phyloP scores from a whole-genome alignment of 2,329 filamentous ascomycete species.

The Dactylella cylindrospora region DNA sequence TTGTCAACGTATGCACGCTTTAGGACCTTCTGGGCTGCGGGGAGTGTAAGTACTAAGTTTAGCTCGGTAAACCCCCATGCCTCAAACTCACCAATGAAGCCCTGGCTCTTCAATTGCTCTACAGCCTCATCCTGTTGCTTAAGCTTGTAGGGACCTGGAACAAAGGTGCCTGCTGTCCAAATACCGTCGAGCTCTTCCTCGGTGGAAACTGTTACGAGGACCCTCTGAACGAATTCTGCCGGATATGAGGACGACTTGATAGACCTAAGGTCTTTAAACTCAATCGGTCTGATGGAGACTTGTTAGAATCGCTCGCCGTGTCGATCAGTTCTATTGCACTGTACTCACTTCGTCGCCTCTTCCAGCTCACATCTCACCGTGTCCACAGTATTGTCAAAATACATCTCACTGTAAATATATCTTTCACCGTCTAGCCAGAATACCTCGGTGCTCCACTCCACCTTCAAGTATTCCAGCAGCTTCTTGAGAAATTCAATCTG shows the following conservation, averaged over 20 bases:
- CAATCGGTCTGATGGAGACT: slow-evolving; percentile 3
- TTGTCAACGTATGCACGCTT: slow-evolving; percentile 28
- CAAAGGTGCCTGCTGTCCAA: slow-evolving; percentile 11
- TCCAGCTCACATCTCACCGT: slow-evolving; percentile 11
- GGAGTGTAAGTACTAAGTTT: background rate
- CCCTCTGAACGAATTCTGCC: background rate
- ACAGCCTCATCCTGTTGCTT: slow-evolving; percentile 5
- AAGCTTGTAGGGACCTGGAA: slow-evolving; percentile 16
- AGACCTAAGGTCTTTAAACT: slow-evolving; percentile 1
- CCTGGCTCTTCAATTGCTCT: background rate
- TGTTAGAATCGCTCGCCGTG: background rate
- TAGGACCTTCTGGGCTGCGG: slow-evolving; percentile 2
- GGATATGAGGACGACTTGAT: background rate
- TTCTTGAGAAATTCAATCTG: slow-evolving; percentile 46
- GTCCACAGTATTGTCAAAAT: slow-evolving; percentile 13
- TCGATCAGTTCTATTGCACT: background rate
- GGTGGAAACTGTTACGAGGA: slow-evolving; percentile 1
- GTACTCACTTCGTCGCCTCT: slow-evolving; percentile 3
- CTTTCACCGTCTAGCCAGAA: slow-evolving; percentile 33
- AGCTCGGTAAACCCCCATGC: background rate
- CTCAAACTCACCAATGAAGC: slow-evolving; percentile 1
- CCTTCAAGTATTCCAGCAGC: slow-evolving; percentile 41
- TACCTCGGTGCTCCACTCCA: slow-evolving; percentile 38
- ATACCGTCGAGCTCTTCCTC: slow-evolving; percentile 11
- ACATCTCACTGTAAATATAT: slow-evolving; percentile 17